Evolutionary conservation across 257 asterid species (phyloP).

Genomic region (Jacaranda copaia): DNA sequence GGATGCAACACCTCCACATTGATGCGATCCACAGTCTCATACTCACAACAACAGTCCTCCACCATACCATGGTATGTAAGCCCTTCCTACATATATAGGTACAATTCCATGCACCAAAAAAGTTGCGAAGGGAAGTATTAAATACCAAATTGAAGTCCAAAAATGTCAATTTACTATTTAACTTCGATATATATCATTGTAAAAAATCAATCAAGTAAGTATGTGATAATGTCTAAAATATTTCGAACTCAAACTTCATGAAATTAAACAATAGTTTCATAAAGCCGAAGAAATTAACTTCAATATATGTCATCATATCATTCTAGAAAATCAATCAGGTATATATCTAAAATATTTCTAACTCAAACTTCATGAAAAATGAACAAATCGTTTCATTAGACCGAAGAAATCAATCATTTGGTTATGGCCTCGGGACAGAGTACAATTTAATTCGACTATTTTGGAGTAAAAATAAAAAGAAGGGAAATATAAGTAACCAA

Average conservation of each 20-base stretch:
- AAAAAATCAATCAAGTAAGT: not conserved
- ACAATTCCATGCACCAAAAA: conserved; percentile 18
- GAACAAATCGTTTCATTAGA: not conserved
- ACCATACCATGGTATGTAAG: conserved; percentile 50
- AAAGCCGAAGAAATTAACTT: not conserved
- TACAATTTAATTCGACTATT: not conserved
- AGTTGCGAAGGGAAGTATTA: not conserved
- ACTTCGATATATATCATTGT: not conserved
- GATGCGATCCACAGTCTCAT: conserved; percentile 55
- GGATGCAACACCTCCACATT: conserved; percentile 58
- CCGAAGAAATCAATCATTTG: not conserved
- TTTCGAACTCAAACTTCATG: conserved; percentile 4
- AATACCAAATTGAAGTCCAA: conserved; percentile 16
- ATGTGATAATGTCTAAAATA: not conserved
- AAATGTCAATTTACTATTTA: conserved; percentile 2
- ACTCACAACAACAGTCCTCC: conserved; percentile 73
- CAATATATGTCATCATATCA: conserved; percentile 6
- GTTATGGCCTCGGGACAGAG: not conserved
- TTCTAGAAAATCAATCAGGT: not conserved
- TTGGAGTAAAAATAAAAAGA: not conserved
- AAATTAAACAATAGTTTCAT: not conserved
- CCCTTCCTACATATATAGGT: conserved; percentile 45
- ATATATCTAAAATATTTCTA: not conserved
- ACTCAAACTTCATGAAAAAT: not conserved
- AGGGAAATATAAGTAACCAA: not conserved